Percentiles rank a stretch among this genome's conserved stretches.
Evolutionary conservation across 164 flowering plant genomes (phyloP).

Genomic region (Taxillus chinensis): DNA sequence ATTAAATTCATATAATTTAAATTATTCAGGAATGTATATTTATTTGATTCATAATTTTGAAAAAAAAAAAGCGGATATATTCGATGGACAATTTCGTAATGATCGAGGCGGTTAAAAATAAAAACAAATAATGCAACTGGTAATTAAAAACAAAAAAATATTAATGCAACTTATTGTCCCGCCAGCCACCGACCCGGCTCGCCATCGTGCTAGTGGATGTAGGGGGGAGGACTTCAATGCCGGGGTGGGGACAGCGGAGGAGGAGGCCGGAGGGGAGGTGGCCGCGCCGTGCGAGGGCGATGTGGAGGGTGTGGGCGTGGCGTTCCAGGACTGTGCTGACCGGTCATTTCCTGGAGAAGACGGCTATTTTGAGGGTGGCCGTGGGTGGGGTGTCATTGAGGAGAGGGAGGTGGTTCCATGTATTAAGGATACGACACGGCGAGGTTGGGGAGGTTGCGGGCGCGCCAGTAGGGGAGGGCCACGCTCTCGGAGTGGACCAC

Average conservation of each 20-base stretch:
- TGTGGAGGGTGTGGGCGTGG: slow-evolving; percentile 66
- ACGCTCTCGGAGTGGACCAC: slow-evolving; percentile 85
- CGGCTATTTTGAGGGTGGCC: too few relatives aligned
- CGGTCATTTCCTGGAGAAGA: slow-evolving; percentile 90
- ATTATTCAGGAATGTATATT: too few relatives aligned
- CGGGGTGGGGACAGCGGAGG: too few relatives aligned
- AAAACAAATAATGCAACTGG: too few relatives aligned
- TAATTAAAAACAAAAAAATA: too few relatives aligned
- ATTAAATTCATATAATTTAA: too few relatives aligned
- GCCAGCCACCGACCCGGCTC: slow-evolving; percentile 53
- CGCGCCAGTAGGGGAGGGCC: slow-evolving; percentile 71
- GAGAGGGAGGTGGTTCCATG: slow-evolving; percentile 68
- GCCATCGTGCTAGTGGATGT: slow-evolving; percentile 52
- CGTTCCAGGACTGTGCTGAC: slow-evolving; percentile 67
- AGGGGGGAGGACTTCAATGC: slow-evolving; percentile 13
- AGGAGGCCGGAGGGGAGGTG: slow-evolving; percentile 22
- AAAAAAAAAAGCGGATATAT: too few relatives aligned
- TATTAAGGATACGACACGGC: slow-evolving; percentile 71
- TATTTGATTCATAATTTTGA: too few relatives aligned
- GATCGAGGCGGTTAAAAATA: too few relatives aligned
- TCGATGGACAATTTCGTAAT: too few relatives aligned
- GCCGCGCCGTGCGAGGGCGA: slow-evolving; percentile 52
- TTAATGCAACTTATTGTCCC: too few relatives aligned
- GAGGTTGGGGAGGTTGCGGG: slow-evolving; percentile 50
- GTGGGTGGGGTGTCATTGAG: slow-evolving; percentile 17